Evolutionary conservation across 495 filamentous ascomycete genomes (phyloP).

Genomic region (Penicillium coprophilum): DNA sequence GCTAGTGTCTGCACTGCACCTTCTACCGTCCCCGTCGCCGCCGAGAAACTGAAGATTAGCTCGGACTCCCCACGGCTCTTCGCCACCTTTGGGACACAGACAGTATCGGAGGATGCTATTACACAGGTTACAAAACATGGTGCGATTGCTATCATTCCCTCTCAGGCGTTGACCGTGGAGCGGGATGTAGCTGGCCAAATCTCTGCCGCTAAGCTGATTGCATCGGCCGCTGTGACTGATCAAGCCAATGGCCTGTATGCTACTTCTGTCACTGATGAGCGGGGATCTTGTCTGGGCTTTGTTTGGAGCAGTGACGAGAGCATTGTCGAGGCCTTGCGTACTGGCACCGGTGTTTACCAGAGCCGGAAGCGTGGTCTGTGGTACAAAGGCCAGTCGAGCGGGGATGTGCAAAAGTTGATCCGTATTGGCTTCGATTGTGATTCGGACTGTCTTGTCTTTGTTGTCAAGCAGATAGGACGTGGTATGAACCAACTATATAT

Average conservation of each 20-base stretch:
- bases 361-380: conserved; percentile 91
- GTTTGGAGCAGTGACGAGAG: conserved; percentile 94
- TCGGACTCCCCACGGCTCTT: conserved; percentile 41
- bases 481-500: conserved; percentile 38
- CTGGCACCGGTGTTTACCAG: conserved; percentile 91
- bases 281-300: conserved; percentile 79
- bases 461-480: conserved; percentile 82
- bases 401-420: conserved; percentile 86
- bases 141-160: conserved; percentile 77
- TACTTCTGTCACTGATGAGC: conserved; percentile 85
- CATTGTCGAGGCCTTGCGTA: conserved; percentile 78
- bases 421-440: conserved; percentile 88
- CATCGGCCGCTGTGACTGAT: conserved; percentile 71
- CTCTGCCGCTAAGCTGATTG: conserved; percentile 66
- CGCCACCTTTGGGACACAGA: conserved; percentile 32
- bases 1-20: conserved; percentile 52
- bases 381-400: conserved; percentile 95
- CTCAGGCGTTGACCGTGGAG: conserved; percentile 65
- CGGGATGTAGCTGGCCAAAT: conserved; percentile 57
- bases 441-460: conserved; percentile 84
- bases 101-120: conserved; percentile 44
- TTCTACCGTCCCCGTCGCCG: conserved; percentile 51
- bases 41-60: conserved; percentile 41
- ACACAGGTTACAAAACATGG: conserved; percentile 56
- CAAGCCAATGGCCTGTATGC: conserved; percentile 80